Evolutionary conservation across 1,284 basidiomycete species (phyloP).

Genomic region (Austroboletus niveus): DNA sequence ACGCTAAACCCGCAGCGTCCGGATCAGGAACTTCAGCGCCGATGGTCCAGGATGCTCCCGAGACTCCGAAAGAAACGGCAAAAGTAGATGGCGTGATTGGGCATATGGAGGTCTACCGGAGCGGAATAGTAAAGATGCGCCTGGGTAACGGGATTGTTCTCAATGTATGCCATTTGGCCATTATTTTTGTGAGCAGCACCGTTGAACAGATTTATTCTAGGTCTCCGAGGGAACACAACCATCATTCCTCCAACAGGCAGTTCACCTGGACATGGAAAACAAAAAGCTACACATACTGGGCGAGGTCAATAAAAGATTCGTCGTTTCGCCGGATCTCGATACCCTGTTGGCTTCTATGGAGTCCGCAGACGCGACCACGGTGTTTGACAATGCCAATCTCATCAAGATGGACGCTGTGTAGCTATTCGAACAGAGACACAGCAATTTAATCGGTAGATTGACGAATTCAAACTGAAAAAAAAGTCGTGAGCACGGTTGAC

Average conservation of each 20-base stretch:
- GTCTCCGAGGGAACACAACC: slow-evolving; percentile 82
- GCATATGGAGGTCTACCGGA: slow-evolving; percentile 78
- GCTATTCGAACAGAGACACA: neutral
- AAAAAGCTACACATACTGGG: slow-evolving; percentile 75
- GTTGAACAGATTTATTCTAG: slow-evolving; percentile 38
- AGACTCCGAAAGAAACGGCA: slow-evolving; percentile 33
- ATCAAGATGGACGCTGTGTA: slow-evolving; percentile 53
- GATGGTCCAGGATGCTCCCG: slow-evolving; percentile 20
- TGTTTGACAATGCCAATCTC: slow-evolving; percentile 48
- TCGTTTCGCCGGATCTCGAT: slow-evolving; percentile 85
- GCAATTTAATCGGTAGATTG: neutral
- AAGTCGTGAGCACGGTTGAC: neutral
- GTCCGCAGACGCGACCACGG: slow-evolving; percentile 41
- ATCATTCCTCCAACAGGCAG: slow-evolving; percentile 88
- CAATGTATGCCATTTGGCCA: slow-evolving; percentile 55
- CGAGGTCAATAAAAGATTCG: slow-evolving; percentile 82
- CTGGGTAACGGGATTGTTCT: slow-evolving; percentile 76
- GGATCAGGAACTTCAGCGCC: slow-evolving; percentile 28
- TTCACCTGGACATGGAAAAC: slow-evolving; percentile 63
- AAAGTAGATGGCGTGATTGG: slow-evolving; percentile 79
- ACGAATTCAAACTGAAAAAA: neutral
- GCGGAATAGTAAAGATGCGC: slow-evolving; percentile 85
- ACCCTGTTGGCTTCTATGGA: slow-evolving; percentile 72
- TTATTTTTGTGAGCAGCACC: slow-evolving; percentile 5
- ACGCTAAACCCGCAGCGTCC: slow-evolving; percentile 47